Conservation (phyloP, 495 filamentous ascomycete genomes). For the Lindgomyces ingoldianus region DNA sequence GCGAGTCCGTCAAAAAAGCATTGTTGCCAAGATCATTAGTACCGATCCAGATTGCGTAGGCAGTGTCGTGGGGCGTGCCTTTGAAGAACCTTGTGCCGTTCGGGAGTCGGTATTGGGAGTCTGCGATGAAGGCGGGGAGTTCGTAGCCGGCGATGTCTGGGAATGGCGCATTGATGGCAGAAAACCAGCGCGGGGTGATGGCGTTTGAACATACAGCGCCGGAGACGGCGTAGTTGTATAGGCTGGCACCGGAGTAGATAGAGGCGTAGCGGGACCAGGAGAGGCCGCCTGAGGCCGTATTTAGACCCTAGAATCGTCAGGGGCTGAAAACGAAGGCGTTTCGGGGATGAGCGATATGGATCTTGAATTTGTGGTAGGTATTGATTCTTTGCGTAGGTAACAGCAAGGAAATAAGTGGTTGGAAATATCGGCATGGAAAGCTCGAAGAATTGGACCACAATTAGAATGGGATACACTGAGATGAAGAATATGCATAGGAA, state of each 20-base stretch:
- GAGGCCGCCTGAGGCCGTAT: slow-evolving; percentile 63
- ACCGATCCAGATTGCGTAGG: slow-evolving; percentile 76
- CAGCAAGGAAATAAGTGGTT: too few species aligned
- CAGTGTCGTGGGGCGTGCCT: slow-evolving; percentile 57
- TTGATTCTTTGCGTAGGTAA: too few species aligned
- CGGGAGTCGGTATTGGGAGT: slow-evolving; percentile 49
- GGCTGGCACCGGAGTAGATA: slow-evolving; percentile 55
- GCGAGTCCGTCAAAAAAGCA: slow-evolving; percentile 64
- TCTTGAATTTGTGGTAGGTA: too few species aligned
- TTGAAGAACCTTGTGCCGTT: slow-evolving; percentile 53
- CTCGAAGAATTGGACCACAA: too few species aligned
- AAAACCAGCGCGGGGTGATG: slow-evolving; percentile 56
- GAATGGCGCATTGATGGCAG: slow-evolving; percentile 54
- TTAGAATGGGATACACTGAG: too few species aligned
- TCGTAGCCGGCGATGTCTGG: slow-evolving; percentile 68
- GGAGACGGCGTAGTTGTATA: slow-evolving; percentile 72
- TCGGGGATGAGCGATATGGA: neutral
- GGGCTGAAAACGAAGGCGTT: too few species aligned
- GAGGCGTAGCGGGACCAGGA: slow-evolving; percentile 67
- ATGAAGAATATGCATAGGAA: too few species aligned
- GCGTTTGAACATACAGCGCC: slow-evolving; percentile 72
- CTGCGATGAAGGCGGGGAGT: slow-evolving; percentile 66
- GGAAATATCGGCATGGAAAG: too few species aligned
- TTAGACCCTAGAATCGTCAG: slow-evolving; percentile 36
- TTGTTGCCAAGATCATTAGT: slow-evolving; percentile 71